phyloP scores from a whole-genome alignment of 2,329 filamentous ascomycete species.

The Dendrostoma leiphaemia region DNA sequence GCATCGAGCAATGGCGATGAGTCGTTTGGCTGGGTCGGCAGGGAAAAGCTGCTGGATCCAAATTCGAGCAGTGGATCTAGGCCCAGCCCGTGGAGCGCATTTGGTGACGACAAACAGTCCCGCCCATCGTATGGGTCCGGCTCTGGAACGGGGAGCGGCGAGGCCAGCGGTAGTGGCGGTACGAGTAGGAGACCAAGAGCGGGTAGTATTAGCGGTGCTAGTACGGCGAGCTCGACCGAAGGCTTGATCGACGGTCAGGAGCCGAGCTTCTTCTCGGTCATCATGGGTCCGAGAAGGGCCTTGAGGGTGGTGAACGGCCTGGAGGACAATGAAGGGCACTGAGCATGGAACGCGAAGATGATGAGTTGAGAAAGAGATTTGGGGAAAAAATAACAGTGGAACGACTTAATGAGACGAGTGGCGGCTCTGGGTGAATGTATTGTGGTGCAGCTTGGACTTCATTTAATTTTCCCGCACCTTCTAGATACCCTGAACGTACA shows the following conservation, averaged over 20 bases:
- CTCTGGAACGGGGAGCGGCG: conserved; percentile 21
- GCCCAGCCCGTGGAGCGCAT: conserved; percentile 9
- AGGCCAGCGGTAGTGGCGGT: conserved; percentile 21
- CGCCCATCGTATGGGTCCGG: conserved; percentile 24
- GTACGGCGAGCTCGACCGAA: conserved; percentile 35
- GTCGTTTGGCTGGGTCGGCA: conserved; percentile 22
- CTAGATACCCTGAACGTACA: conserved; percentile 2
- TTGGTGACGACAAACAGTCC: conserved; percentile 12
- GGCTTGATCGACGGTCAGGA: conserved; percentile 43
- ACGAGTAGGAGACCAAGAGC: conserved; percentile 23
- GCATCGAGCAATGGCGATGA: conserved; percentile 19
- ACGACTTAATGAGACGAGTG: background rate
- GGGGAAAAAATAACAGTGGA: background rate
- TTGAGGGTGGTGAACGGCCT: conserved; percentile 59
- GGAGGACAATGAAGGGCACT: conserved; percentile 22
- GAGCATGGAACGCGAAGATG: background rate
- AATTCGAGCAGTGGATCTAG: conserved; percentile 19
- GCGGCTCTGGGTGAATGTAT: background rate
- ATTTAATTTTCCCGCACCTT: no score
- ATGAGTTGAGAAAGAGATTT: background rate
- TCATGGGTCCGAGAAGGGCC: conserved; percentile 63
- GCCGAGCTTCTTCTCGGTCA: conserved; percentile 63
- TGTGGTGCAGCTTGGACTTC: background rate
- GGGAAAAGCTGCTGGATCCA: conserved; percentile 23
- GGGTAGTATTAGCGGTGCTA: conserved; percentile 33